A percentile compares a stretch with the other conserved stretches of the same genome.
Conservation (phyloP, 805 yeast genomes). For the Torulaspora maleeae region DNA sequence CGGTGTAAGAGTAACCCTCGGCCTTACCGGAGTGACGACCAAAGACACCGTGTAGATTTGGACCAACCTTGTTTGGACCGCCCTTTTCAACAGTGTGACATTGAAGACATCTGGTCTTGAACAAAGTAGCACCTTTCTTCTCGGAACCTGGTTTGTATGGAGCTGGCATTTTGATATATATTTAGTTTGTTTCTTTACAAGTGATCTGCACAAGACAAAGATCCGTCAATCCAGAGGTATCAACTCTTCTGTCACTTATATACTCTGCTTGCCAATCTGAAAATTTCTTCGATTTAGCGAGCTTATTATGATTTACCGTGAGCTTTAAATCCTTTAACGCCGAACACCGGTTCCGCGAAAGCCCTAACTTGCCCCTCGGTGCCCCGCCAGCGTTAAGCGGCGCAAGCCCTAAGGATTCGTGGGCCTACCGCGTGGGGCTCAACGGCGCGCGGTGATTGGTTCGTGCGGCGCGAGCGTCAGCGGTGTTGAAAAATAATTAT, state of each 20-base stretch:
- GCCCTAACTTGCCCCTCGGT: constrained; percentile 7
- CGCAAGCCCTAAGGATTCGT: constrained; percentile 1
- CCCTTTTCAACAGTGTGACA: constrained; percentile 96
- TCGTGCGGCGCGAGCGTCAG: not conserved
- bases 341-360: not conserved
- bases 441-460: not conserved
- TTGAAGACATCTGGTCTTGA: constrained; percentile 98
- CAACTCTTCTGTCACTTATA: not conserved
- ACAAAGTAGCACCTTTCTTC: constrained; percentile 95
- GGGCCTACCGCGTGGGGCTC: not conserved
- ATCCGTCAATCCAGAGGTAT: too few relatives aligned
- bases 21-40: constrained; percentile 92
- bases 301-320: not conserved
- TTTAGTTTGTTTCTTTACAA: constrained; percentile 2
- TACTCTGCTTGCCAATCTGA: constrained; percentile 1
- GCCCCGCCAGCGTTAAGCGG: not conserved
- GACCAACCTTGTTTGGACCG: constrained; percentile 98
- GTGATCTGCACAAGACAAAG: not conserved
- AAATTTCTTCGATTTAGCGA: constrained; percentile 1
- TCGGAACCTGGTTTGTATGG: constrained; percentile 50
- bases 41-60: constrained; percentile 91
- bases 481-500: not conserved
- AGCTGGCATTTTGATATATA: constrained; percentile 20
- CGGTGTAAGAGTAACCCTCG: constrained; percentile 92
- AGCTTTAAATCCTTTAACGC: constrained; percentile 5